Evolutionary conservation across 192 early-diverging fungal genomes (phyloP).

Genomic region (Podochytrium sp.): DNA sequence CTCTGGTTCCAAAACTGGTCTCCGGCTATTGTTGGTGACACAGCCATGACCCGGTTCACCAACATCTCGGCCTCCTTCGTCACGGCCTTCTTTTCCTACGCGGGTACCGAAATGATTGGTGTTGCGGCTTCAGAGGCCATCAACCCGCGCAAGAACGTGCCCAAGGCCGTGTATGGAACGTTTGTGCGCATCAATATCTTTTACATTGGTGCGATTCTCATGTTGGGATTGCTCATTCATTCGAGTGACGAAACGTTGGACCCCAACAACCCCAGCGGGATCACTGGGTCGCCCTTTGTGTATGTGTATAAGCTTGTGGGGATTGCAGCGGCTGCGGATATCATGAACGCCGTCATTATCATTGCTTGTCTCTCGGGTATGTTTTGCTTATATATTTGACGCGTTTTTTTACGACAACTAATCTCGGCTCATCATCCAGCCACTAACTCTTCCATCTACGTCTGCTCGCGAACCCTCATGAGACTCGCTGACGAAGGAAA

Average conservation of each 20-base stretch:
- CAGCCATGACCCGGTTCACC: neutral
- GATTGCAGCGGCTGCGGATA: slow-evolving; percentile 52
- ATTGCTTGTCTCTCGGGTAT: slow-evolving; percentile 73
- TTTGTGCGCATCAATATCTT: slow-evolving; percentile 86
- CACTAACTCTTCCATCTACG: slow-evolving; percentile 80
- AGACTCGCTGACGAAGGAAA: slow-evolving; percentile 64
- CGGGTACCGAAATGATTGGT: slow-evolving; percentile 70
- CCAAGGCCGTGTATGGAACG: slow-evolving; percentile 32
- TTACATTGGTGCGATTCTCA: slow-evolving; percentile 66
- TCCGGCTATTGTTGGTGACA: neutral
- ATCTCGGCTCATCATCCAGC: too few species aligned
- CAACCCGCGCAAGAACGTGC: slow-evolving; percentile 72
- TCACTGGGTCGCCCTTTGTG: slow-evolving; percentile 65
- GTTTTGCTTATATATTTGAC: too few species aligned
- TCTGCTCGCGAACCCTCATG: slow-evolving; percentile 66
- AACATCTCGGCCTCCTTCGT: neutral
- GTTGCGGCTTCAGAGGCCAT: slow-evolving; percentile 85
- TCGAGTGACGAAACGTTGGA: neutral
- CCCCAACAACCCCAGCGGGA: slow-evolving; percentile 29
- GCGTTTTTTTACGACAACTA: too few species aligned
- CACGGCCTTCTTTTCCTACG: slow-evolving; percentile 65
- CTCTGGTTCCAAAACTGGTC: slow-evolving; percentile 46
- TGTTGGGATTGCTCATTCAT: slow-evolving; percentile 40
- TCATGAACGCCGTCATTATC: slow-evolving; percentile 76
- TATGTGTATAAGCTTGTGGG: slow-evolving; percentile 62